Conservation (phyloP, 202 grass and related monocot species). For the Musa balbisiana region DNA sequence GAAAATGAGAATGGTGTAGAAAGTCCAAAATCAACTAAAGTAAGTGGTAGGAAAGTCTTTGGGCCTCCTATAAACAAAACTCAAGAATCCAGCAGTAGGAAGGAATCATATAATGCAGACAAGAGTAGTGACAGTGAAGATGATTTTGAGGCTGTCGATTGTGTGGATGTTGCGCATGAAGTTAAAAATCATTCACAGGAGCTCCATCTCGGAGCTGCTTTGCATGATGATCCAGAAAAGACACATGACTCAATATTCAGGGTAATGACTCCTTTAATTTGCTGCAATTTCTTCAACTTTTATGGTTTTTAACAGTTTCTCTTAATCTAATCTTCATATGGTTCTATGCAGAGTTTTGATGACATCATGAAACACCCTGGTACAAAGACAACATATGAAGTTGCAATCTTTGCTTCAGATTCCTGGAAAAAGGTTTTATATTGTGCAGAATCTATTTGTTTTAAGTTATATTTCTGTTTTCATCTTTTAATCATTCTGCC, state of each 20-base stretch:
- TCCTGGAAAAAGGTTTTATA: conserved; percentile 80
- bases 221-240: conserved; percentile 40
- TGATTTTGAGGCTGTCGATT: conserved; percentile 29
- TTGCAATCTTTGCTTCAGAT: conserved; percentile 65
- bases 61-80: conserved; percentile 43
- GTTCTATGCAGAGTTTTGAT: conserved; percentile 45
- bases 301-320: background rate
- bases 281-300: background rate
- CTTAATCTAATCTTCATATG: background rate
- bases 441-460: conserved; percentile 8
- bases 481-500: background rate
- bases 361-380: conserved; percentile 45
- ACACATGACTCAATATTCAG: conserved; percentile 41
- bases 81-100: conserved; percentile 39
- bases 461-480: conserved; percentile 6
- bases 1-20: conserved; percentile 40
- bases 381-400: conserved; percentile 75
- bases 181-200: conserved; percentile 37
- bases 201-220: conserved; percentile 39
- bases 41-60: conserved; percentile 67
- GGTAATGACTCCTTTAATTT: conserved; percentile 34
- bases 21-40: conserved; percentile 38
- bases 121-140: conserved; percentile 52
- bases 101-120: conserved; percentile 32
- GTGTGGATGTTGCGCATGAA: conserved; percentile 27